Conservation (phyloP, 139 green algal species). For the Chlorella sp. region DNA sequence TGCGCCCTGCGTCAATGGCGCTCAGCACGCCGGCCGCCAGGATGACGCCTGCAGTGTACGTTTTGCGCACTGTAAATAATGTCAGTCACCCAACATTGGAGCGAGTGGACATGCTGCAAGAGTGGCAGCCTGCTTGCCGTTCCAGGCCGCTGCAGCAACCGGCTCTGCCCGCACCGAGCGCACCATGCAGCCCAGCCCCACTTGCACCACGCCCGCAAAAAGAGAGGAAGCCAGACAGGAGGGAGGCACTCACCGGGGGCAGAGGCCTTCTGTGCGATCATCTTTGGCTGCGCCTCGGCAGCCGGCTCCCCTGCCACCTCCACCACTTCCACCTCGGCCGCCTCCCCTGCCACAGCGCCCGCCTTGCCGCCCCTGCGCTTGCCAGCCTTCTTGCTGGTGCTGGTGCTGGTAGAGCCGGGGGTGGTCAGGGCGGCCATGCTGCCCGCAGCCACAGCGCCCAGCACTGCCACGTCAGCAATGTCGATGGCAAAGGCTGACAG, state of each 20-base stretch:
- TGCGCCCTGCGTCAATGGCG: conserved; percentile 13
- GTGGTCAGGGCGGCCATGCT: conserved; percentile 11
- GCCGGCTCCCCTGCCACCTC: not conserved
- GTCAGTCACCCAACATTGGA: not conserved
- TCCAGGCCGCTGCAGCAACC: not conserved
- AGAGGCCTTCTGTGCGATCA: conserved; percentile 16
- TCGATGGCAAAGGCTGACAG: conserved; percentile 12
- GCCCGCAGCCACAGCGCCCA: conserved; percentile 11
- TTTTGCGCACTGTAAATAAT: not conserved
- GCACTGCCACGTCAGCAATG: conserved; percentile 20
- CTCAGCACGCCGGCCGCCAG: conserved; percentile 20
- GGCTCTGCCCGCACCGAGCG: not conserved
- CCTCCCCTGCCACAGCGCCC: not conserved
- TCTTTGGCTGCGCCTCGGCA: not conserved
- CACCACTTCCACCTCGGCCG: not conserved
- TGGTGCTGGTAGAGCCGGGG: not conserved
- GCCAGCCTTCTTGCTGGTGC: not conserved
- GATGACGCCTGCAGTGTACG: conserved; percentile 26
- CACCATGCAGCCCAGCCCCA: not conserved
- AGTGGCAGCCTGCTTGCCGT: not conserved
- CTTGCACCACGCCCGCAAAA: not conserved
- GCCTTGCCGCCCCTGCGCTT: not conserved
- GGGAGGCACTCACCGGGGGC: not conserved
- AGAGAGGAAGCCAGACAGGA: not conserved
- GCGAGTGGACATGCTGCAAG: not conserved